Evolutionary conservation across 2,329 filamentous ascomycete species (phyloP).

Genomic region (Westerdykella ornata): DNA sequence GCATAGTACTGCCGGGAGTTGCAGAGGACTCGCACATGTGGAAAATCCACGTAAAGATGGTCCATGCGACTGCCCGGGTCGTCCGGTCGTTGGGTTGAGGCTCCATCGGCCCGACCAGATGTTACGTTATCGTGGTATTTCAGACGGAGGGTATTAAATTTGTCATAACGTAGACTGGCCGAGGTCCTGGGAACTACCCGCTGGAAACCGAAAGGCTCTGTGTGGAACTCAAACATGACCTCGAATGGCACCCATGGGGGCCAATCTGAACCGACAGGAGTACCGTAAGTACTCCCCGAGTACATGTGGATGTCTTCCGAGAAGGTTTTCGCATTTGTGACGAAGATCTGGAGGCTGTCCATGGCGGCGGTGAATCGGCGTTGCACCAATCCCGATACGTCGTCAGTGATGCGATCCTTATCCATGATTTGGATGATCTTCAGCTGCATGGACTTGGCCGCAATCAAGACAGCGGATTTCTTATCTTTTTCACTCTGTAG

Average conservation of each 20-base stretch:
- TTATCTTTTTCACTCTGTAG: constrained; percentile 97
- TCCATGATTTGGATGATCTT: constrained; percentile 98
- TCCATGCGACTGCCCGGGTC: constrained; percentile 76
- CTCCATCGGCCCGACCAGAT: constrained; percentile 46
- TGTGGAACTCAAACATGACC: constrained; percentile 93
- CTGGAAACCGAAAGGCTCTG: constrained; percentile 95
- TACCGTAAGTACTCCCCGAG: constrained; percentile 86
- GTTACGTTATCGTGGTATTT: constrained; percentile 96
- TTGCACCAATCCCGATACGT: constrained; percentile 91
- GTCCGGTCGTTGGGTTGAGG: constrained; percentile 41
- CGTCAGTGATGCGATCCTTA: constrained; percentile 83
- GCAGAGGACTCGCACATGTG: constrained; percentile 86
- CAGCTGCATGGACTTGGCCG: constrained; percentile 94
- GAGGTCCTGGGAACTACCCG: constrained; percentile 96
- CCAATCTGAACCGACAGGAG: constrained; percentile 78
- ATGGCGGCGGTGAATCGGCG: constrained; percentile 89
- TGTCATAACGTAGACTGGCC: constrained; percentile 88
- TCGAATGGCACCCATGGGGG: constrained; percentile 98
- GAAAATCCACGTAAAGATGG: constrained; percentile 94
- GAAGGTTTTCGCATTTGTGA: constrained; percentile 89
- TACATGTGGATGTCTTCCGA: constrained; percentile 83
- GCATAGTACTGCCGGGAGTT: constrained; percentile 97
- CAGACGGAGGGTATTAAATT: constrained; percentile 92
- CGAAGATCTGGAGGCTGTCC: constrained; percentile 98
- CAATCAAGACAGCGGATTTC: constrained; percentile 93